Base-by-base conservation (phyloP, 768 basidiomycete genomes). In the Paxillus rubicundulus region DNA sequence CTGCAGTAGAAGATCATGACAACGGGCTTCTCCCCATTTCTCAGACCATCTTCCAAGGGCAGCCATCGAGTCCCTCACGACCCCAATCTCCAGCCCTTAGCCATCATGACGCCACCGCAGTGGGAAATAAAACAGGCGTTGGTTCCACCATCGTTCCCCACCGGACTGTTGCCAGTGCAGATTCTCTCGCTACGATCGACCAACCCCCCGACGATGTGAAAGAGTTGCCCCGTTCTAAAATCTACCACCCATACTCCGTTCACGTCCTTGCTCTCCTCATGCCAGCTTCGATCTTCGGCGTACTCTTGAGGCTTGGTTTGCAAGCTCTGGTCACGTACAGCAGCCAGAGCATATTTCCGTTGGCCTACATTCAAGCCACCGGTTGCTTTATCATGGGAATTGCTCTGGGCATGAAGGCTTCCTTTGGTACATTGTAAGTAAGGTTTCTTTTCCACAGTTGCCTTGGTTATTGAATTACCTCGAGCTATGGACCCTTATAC, bases 361-460 rank as follows among this genome's bases (percentile, higher is more conserved):
- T 98, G 20, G 82, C 86, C 4, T 98, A 94, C 74, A 78, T 83
- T 0, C 96, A 99, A 67, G 88, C 84, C 0, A 72, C 86, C 1
- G 97, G 97, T 16, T 98, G 95, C 71, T 74, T 93, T 48, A 73
- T 96, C 27, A 98, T 99, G 94, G 97, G 97, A 2, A 71, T 91
- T 47, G 79, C 77, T 8, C 62, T 92, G 17, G 81, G 77, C 16
- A 65, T 88, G 62, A 93, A 87, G 68, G 81, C 83, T 45, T 81
- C 85, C 8, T 75, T 99, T 12, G 82, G 83, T 42, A 72, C 76
- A 61, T 85, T 88, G 93, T 97, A 65, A 70, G 92, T 64, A 27
- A 24, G 47, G 20, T 55, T 46, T 51, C 28, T 45, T 49, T 47
- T 18, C 43, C 12, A 1, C 61, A 38, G 44, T 38, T 45, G 47